A percentile compares a stretch with the other conserved stretches of the same genome.
phyloP scores from a whole-genome alignment of 2,329 filamentous ascomycete species.

The Paecilomyces fulvus region DNA sequence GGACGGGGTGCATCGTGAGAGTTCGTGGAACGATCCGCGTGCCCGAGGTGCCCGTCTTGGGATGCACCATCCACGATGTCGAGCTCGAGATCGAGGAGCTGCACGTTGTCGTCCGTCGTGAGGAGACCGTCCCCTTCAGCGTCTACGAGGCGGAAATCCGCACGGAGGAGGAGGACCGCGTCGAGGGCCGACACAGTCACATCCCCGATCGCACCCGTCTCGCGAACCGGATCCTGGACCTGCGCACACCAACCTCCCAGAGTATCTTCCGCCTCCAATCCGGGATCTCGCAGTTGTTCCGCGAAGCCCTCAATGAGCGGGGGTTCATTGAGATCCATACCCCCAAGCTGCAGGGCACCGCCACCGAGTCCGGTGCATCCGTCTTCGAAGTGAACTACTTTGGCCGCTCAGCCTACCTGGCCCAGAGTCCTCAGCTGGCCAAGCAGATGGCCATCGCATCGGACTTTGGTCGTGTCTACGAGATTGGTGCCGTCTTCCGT shows the following conservation, averaged over 20 bases:
- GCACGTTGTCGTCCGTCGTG: constrained; percentile 53
- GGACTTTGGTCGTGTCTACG: constrained; percentile 82
- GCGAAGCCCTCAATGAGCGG: constrained; percentile 61
- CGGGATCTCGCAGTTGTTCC: constrained; percentile 71
- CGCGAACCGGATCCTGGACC: constrained; percentile 70
- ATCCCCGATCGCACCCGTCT: constrained; percentile 67
- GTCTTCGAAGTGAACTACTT: constrained; percentile 94
- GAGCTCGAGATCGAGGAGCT: constrained; percentile 64
- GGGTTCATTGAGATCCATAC: constrained; percentile 92
- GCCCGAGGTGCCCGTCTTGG: constrained; percentile 65
- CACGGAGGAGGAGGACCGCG: constrained; percentile 47
- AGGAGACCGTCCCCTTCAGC: constrained; percentile 58
- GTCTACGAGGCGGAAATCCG: constrained; percentile 61
- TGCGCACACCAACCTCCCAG: constrained; percentile 79
- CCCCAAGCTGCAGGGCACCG: constrained; percentile 80
- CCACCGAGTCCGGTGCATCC: constrained; percentile 82
- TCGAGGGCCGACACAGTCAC: constrained; percentile 50
- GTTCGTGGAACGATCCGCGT: constrained; percentile 65
- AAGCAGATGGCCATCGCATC: constrained; percentile 91
- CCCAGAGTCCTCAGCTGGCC: constrained; percentile 82
- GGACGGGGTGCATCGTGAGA: constrained; percentile 68
- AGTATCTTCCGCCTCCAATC: constrained; percentile 82
- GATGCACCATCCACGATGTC: constrained; percentile 65
- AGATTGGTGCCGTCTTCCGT: constrained; percentile 83
- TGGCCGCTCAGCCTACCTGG: constrained; percentile 74